Conservation (phyloP, 2,329 filamentous ascomycete species). For the Colletotrichum sp. region DNA sequence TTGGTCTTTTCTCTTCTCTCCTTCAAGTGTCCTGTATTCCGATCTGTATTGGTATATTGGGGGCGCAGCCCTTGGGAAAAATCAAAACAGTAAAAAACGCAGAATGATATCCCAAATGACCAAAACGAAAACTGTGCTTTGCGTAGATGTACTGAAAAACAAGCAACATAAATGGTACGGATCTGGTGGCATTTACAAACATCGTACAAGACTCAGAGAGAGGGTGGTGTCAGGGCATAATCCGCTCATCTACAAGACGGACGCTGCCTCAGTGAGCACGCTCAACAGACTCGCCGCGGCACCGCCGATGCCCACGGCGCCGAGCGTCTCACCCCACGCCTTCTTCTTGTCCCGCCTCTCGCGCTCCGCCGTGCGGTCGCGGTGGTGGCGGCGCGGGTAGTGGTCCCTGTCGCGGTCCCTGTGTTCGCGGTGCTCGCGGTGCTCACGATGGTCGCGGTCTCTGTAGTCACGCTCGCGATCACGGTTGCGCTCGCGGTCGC, state of each 20-base stretch:
- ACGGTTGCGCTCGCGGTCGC: slow-evolving; percentile 37
- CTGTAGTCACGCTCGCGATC: slow-evolving; percentile 40
- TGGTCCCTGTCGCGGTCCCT: slow-evolving; percentile 44
- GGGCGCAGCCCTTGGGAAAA: slow-evolving; percentile 10
- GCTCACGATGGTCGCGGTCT: slow-evolving; percentile 30
- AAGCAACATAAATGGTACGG: not conserved
- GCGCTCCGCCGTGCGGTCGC: slow-evolving; percentile 24
- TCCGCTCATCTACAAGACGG: slow-evolving; percentile 25
- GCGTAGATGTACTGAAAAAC: not conserved
- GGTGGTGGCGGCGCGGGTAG: slow-evolving; percentile 37
- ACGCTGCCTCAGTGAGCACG: slow-evolving; percentile 63
- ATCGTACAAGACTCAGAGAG: not conserved
- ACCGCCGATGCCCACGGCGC: slow-evolving; percentile 64
- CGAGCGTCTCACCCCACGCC: slow-evolving; percentile 58
- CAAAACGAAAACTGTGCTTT: not conserved
- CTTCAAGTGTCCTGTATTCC: not conserved
- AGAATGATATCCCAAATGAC: not conserved
- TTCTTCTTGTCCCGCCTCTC: slow-evolving; percentile 45
- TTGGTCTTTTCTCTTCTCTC: not conserved
- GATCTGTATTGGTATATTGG: not conserved
- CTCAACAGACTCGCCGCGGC: slow-evolving; percentile 64
- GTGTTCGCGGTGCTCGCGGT: slow-evolving; percentile 37
- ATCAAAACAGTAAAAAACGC: not conserved
- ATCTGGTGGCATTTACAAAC: not conserved
- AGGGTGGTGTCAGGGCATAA: not conserved